Evolutionary conservation across 2,329 filamentous ascomycete species (phyloP).

Genomic region (Xylaria sp.): DNA sequence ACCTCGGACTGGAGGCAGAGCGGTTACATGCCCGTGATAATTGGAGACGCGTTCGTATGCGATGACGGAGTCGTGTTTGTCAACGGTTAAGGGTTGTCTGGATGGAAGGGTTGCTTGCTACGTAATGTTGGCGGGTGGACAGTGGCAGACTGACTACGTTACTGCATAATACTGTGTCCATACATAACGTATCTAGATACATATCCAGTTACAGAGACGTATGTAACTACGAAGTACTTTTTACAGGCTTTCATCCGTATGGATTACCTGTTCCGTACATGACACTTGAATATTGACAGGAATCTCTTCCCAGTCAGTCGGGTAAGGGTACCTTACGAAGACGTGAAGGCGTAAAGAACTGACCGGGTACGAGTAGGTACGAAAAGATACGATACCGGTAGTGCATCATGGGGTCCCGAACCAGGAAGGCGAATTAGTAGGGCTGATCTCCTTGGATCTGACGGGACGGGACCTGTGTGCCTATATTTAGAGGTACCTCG

Average conservation of each 20-base stretch:
- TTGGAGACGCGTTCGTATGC: neutral
- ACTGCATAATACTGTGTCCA: neutral
- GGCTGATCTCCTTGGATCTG: neutral
- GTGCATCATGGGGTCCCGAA: too few relatives aligned
- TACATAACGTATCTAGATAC: neutral
- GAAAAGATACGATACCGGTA: too few relatives aligned
- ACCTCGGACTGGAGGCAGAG: constrained; percentile 19
- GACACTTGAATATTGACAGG: too few relatives aligned
- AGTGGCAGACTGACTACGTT: neutral
- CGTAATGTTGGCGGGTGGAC: neutral
- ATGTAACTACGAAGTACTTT: too few relatives aligned
- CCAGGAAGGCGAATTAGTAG: neutral
- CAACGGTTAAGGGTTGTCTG: neutral
- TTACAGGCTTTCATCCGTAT: too few relatives aligned
- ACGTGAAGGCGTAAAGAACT: too few relatives aligned
- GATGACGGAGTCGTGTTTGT: neutral
- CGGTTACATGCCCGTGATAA: constrained; percentile 27
- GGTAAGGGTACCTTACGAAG: too few relatives aligned
- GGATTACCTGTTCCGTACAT: too few relatives aligned
- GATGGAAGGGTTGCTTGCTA: neutral
- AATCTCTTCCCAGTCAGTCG: too few relatives aligned
- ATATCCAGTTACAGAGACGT: too few relatives aligned
- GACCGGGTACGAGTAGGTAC: too few relatives aligned
- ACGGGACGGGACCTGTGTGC: neutral
- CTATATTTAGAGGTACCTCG: neutral